A percentile compares a stretch with the other conserved stretches of the same genome.
Evolutionary conservation across 495 filamentous ascomycete genomes (phyloP).

Genomic region (Hypoxylon fragiforme): DNA sequence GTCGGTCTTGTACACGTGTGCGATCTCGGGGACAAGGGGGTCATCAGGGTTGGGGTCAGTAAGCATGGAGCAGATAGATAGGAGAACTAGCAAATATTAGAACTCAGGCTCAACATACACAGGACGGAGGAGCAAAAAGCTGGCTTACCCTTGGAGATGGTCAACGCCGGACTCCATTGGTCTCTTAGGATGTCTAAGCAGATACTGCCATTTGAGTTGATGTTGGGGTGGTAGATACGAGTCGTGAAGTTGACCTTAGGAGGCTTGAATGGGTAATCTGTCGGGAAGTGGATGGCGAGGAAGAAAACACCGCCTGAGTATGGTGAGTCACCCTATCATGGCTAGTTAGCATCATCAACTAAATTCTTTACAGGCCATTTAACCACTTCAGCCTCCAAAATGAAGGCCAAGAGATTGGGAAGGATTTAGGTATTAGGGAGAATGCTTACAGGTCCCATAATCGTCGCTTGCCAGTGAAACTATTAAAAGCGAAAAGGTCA

Average conservation of each 20-base stretch:
- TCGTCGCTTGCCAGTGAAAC: slow-evolving; percentile 99
- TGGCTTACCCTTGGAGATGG: slow-evolving; percentile 90
- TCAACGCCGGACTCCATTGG: slow-evolving; percentile 98
- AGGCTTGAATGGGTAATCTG: slow-evolving; percentile 99
- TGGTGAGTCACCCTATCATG: slow-evolving; percentile 78
- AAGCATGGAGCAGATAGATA: slow-evolving; percentile 99
- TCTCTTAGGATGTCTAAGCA: slow-evolving; percentile 97
- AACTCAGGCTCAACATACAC: slow-evolving; percentile 1
- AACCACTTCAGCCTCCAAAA: background rate
- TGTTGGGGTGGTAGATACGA: slow-evolving; percentile 99
- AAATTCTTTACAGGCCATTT: background rate
- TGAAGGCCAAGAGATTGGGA: background rate
- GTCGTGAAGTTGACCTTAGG: slow-evolving; percentile 99
- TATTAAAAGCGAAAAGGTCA: slow-evolving; percentile 48
- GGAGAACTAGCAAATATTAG: slow-evolving; percentile 64
- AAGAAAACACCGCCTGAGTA: slow-evolving; percentile 99
- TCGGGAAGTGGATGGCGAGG: slow-evolving; percentile 96
- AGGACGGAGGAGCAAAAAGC: background rate
- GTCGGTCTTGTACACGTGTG: slow-evolving; percentile 99
- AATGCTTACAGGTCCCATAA: slow-evolving; percentile 95
- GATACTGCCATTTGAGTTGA: slow-evolving; percentile 99
- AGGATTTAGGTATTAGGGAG: background rate
- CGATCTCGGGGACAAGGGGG: slow-evolving; percentile 96
- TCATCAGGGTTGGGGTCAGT: slow-evolving; percentile 99
- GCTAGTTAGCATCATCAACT: slow-evolving; percentile 36